These are phyloP conservation scores for Antarctomyces pellizariae DNA, from an alignment of 495 filamentous ascomycete genomes.

Conservation along the genomic window DNA sequence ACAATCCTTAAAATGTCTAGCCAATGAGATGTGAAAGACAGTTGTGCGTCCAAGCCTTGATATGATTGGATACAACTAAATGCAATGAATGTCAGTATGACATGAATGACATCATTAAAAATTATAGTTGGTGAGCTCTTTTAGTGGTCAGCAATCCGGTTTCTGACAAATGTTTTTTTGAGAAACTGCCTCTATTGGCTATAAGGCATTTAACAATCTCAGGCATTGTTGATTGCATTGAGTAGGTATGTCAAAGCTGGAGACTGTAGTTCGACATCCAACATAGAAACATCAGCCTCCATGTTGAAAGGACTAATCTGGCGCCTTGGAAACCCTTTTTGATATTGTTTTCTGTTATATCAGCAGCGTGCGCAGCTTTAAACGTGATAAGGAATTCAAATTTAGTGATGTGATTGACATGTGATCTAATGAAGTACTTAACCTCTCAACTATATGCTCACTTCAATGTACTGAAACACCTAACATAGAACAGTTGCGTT, in stretches of 20 bases:
- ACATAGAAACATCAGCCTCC: slow-evolving; percentile 7
- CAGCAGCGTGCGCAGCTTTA: slow-evolving; percentile 1
- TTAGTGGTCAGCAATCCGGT: slow-evolving; percentile 7
- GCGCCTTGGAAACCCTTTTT: slow-evolving; percentile 5
- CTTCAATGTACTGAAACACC: slow-evolving; percentile 8
- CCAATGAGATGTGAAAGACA: too few relatives aligned
- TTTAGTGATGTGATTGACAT: slow-evolving; percentile 10
- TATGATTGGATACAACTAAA: too few relatives aligned
- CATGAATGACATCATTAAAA: slow-evolving; percentile 4
- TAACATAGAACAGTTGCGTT: slow-evolving; percentile 7
- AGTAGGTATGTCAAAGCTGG: slow-evolving; percentile 5
- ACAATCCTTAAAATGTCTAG: too few relatives aligned
- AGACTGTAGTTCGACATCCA: slow-evolving; percentile 7
- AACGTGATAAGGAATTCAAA: slow-evolving; percentile 8
- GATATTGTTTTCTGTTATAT: slow-evolving; percentile 4
- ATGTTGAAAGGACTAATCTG: slow-evolving; percentile 8
- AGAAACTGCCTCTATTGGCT: slow-evolving; percentile 8
- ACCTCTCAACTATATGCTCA: slow-evolving; percentile 6
- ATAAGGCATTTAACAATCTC: slow-evolving; percentile 6
- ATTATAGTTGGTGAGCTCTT: slow-evolving; percentile 9
- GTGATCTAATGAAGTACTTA: slow-evolving; percentile 3
- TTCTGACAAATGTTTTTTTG: slow-evolving; percentile 5
- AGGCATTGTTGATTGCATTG: slow-evolving; percentile 9
- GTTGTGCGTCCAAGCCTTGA: too few relatives aligned
- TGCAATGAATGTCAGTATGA: too few relatives aligned